These are phyloP conservation scores for Deakozyma indianensis DNA, from an alignment of 805 yeast species.

Conservation along the genomic window DNA sequence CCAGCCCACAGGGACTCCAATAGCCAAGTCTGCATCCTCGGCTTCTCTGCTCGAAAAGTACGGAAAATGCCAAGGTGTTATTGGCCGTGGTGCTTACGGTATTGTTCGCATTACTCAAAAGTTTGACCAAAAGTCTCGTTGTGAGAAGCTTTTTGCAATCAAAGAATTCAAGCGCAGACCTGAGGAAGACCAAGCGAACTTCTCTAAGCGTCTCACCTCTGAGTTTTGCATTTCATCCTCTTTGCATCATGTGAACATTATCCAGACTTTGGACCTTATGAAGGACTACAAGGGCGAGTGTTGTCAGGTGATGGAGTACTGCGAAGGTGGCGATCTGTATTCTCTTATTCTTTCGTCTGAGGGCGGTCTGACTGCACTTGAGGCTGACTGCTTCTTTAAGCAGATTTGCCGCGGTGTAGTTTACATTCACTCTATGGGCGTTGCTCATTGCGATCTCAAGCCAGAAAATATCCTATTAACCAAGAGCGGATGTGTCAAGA, in stretches of 20 bases:
- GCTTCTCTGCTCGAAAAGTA: slow-evolving; percentile 73
- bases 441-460: slow-evolving; percentile 83
- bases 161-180: slow-evolving; percentile 54
- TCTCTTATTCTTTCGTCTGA: slow-evolving; percentile 40
- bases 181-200: slow-evolving; percentile 41
- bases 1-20: neutral
- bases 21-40: neutral
- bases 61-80: slow-evolving; percentile 82
- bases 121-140: slow-evolving; percentile 20
- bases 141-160: slow-evolving; percentile 46
- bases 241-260: slow-evolving; percentile 59
- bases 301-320: slow-evolving; percentile 88
- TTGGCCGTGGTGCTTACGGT: slow-evolving; percentile 89
- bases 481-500: slow-evolving; percentile 45
- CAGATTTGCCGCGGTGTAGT: slow-evolving; percentile 70
- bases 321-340: slow-evolving; percentile 74
- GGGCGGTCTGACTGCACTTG: slow-evolving; percentile 40
- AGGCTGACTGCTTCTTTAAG: slow-evolving; percentile 79
- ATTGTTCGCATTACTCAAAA: slow-evolving; percentile 76
- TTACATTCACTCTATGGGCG: slow-evolving; percentile 80
- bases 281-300: slow-evolving; percentile 52
- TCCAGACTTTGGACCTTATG: slow-evolving; percentile 64
- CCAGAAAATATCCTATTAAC: slow-evolving; percentile 75
- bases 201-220: slow-evolving; percentile 60
- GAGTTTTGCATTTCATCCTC: slow-evolving; percentile 80